A percentile compares a stretch with the other conserved stretches of the same genome.
These are phyloP conservation scores for Amanita rimosa DNA, from an alignment of 768 basidiomycete species.

Conservation along the genomic window DNA sequence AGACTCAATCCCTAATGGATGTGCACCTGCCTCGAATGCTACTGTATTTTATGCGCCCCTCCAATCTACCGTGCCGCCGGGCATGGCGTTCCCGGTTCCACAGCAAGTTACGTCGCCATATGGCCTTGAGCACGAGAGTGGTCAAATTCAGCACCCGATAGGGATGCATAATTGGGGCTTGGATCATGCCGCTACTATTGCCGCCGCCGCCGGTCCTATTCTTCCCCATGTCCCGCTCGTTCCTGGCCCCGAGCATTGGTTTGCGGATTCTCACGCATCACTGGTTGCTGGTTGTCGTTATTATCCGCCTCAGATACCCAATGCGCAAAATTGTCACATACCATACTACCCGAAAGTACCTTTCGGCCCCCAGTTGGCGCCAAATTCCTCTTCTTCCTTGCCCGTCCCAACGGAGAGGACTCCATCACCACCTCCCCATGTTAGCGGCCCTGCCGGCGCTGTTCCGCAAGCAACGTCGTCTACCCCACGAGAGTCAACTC, in stretches of 20 bases:
- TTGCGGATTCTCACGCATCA: background rate
- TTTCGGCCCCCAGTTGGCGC: background rate
- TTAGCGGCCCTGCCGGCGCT: background rate
- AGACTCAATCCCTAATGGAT: conserved; percentile 3
- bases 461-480: conserved; percentile 13
- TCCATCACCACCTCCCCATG: background rate
- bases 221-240: conserved; percentile 7
- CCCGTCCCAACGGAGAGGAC: conserved; percentile 5
- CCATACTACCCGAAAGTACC: conserved; percentile 3
- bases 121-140: conserved; percentile 5
- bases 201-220: background rate
- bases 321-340: conserved; percentile 1
- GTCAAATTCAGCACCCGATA: background rate
- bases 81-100: background rate
- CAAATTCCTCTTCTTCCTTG: background rate
- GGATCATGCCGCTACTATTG: conserved; percentile 16
- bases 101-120: background rate
- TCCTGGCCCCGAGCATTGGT: conserved; percentile 10
- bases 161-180: conserved; percentile 13
- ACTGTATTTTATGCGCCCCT: background rate
- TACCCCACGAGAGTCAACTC: conserved; percentile 14
- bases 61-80: background rate
- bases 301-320: conserved; percentile 7
- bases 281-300: conserved; percentile 1
- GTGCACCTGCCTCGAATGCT: background rate